Evolutionary conservation across 805 yeast genomes (phyloP).

Genomic region (Ogataea methanolica): DNA sequence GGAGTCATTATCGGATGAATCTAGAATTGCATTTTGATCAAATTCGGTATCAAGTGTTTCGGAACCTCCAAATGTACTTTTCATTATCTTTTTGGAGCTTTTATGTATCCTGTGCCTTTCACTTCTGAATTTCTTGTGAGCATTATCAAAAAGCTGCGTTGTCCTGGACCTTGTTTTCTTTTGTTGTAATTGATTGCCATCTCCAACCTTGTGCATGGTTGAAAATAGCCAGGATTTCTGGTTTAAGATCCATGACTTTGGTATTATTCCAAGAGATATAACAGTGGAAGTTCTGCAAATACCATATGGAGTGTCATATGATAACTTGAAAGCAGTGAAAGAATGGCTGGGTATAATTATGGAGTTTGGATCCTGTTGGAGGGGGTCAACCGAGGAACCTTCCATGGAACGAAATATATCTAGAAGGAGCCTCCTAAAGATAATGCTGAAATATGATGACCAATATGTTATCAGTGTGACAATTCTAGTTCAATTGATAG

Average conservation of each 20-base stretch:
- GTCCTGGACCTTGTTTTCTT: not conserved
- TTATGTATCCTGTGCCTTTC: too few relatives aligned
- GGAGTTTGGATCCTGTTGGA: not conserved
- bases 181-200: not conserved
- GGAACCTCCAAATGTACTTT: too few relatives aligned
- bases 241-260: constrained; percentile 49
- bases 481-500: too few relatives aligned
- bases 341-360: constrained; percentile 43
- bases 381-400: not conserved
- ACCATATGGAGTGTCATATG: constrained; percentile 45
- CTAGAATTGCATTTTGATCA: not conserved
- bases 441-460: too few relatives aligned
- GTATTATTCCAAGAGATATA: constrained; percentile 54
- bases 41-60: not conserved
- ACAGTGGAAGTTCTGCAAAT: constrained; percentile 45
- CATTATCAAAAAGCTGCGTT: not conserved
- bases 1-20: not conserved
- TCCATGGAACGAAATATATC: too few relatives aligned
- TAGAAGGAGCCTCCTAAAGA: too few relatives aligned
- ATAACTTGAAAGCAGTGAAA: constrained; percentile 57
- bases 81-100: too few relatives aligned
- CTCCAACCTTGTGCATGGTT: constrained; percentile 4
- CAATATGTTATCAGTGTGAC: too few relatives aligned
- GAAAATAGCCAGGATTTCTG: constrained; percentile 11
- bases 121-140: too few relatives aligned